Percentiles rank a stretch among this genome's conserved stretches.
Conservation (phyloP, 2,329 filamentous ascomycete species). For the Phyllosticta citrichinensis region DNA sequence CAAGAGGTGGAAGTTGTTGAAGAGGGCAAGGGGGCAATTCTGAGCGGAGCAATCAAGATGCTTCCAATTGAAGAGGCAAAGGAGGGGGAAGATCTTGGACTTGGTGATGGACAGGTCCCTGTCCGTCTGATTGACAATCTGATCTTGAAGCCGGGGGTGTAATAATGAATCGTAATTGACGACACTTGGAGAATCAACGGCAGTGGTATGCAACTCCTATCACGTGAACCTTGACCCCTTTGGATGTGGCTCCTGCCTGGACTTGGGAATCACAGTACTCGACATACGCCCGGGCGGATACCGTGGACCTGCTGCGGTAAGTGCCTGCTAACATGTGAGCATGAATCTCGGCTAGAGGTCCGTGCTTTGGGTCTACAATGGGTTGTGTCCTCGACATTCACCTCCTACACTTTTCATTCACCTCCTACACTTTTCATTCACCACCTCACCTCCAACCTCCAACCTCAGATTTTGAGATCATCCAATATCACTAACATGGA, state of each 20-base stretch:
- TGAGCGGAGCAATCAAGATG: conserved; percentile 91
- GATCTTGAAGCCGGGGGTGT: conserved; percentile 37
- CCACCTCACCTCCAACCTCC: background rate
- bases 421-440: background rate
- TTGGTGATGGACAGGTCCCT: conserved; percentile 62
- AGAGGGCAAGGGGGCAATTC: conserved; percentile 59
- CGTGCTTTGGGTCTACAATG: background rate
- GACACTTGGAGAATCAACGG: background rate
- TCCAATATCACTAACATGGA: background rate
- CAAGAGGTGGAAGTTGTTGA: conserved; percentile 68
- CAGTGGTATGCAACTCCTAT: background rate
- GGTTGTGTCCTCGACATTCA: background rate
- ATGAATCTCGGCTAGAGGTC: background rate
- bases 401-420: too few species aligned
- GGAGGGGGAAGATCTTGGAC: conserved; percentile 57
- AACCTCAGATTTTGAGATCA: background rate
- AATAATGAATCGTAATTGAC: background rate
- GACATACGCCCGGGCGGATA: too few species aligned
- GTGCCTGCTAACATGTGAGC: too few species aligned
- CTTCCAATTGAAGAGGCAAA: conserved; percentile 61
- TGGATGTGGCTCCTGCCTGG: background rate
- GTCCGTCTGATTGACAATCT: conserved; percentile 95
- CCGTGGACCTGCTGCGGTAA: background rate
- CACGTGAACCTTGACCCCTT: too few species aligned
- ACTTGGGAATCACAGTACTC: background rate